Base-by-base conservation (phyloP, 1,284 basidiomycete species). In the Leccinum idahoense region DNA sequence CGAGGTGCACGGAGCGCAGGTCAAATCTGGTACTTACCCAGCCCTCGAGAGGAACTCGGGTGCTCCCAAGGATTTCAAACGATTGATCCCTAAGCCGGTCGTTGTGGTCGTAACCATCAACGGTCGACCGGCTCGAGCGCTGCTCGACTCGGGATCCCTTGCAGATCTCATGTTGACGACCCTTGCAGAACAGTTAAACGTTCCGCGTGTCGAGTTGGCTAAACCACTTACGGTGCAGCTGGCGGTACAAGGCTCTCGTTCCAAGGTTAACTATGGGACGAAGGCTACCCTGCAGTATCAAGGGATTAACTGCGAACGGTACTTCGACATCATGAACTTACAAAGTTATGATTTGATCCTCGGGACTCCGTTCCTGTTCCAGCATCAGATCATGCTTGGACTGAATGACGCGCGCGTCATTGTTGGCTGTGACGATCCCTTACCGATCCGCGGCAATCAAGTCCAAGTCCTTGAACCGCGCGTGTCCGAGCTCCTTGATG, bases 101-200 rank as follows among this genome's bases (percentile, higher is more conserved):
- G 70, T 78, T 0, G 64, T 80, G 0, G 64, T 74, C 0, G 72
- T 74, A 0, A 53, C 66, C 0, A 56, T 81, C 0, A 75, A 79
- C 64, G 78, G 75, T 0, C 66, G 75, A 1, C 68, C 73, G 0
- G 69, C 67, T 1, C 56, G 68, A 0, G 76, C 76, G 0, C 60
- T 81, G 7, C 37, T 81, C 0, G 75, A 80, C 57, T 66, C 73
- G 0, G 77, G 78, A 0, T 81, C 76, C 0, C 66, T 79, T 2
- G 72, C 73, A 0, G 77, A 81, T 55, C 78, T 81, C 57, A 70
- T 82, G 59, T 80, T 76, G 2, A 74, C 73, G 0, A 74, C 64
- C 1, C 29, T 80, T 1, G 78, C 44, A 10, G 44, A 46, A 8
- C 44, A 46, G 1, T 18, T 46, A 8, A 18, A 15, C 7, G 18